Base-by-base conservation (phyloP, 179 eudicot genomes). In the Amaranthus tricolor region DNA sequence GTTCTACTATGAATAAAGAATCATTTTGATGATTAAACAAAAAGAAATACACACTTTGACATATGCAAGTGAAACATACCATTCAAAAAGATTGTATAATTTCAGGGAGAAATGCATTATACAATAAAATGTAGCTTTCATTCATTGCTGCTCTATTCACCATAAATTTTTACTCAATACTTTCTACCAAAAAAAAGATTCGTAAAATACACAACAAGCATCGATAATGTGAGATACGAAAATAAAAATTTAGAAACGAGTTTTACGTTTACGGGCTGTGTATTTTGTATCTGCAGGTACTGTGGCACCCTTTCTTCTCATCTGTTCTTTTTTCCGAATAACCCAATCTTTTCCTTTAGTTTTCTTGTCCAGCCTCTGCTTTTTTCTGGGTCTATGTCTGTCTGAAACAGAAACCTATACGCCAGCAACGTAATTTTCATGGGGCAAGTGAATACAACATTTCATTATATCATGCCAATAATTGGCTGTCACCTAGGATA, bases 241-340 rank as follows among this genome's bases (percentile, higher is more conserved):
- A 21, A 63, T 43, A 11, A 10, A 9, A 19, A 65, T 75, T 87
- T 79, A 94, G 74, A 94, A 92, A 11, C 89, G 91, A 52, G 89
- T 67, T 74, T 94, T 94, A 12, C 98, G 76, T 79, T 94, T 94
- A 61, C 98, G 96, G 15, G 86, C 97, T 7, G 92, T 90, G 83
- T 94, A 94, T 61, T 89, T 91, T 20, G 92, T 72, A 77, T 94
- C 96, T 5, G 67, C 77, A 50, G 93, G 98, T 62, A 94, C 97
- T 31, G 49, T 66, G 67, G 81, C 83, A 16, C 97, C 96, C 79
- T 85, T 90, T 71, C 77, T 86, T 81, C 98, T 86, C 97, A 85
- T 80, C 84, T 90, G 91, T 43, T 94, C 90, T 74, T 94, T 94
- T 84, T 92, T 90, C 80, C 68, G 73, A 31, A 94, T 73, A 56